phyloP scores from a whole-genome alignment of 148 eudicot genomes.

The Chenopodium album region DNA sequence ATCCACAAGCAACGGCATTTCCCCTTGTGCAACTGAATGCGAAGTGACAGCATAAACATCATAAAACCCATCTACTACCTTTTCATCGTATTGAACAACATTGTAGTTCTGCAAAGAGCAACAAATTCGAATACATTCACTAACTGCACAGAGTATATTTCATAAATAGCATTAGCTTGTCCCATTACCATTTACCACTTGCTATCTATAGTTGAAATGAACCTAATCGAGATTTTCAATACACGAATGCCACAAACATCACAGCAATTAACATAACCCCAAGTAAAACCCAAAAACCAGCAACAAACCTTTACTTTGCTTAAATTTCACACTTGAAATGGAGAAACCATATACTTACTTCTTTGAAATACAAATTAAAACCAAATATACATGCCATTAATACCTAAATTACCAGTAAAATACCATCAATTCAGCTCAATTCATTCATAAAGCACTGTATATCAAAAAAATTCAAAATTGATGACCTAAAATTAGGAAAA shows the following conservation, averaged over 20 bases:
- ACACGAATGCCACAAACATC: background rate
- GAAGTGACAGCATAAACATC: slow-evolving; percentile 68
- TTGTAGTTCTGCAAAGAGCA: slow-evolving; percentile 68
- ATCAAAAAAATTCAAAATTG: background rate
- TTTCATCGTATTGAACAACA: slow-evolving; percentile 83
- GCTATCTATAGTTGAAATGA: background rate
- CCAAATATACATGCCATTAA: background rate
- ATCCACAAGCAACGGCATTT: slow-evolving; percentile 69
- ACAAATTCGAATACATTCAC: slow-evolving; percentile 3
- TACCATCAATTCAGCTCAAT: slow-evolving; percentile 7
- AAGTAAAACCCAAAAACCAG: background rate
- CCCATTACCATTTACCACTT: no score
- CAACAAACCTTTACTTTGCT: background rate
- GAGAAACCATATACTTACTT: background rate
- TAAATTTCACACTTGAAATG: background rate
- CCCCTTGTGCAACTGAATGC: slow-evolving; percentile 51
- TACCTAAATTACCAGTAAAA: background rate
- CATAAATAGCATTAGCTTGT: background rate
- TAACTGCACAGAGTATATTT: slow-evolving; percentile 1
- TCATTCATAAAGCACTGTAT: background rate
- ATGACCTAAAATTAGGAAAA: background rate
- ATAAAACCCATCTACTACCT: slow-evolving; percentile 84
- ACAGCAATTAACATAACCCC: background rate
- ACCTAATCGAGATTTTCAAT: background rate
- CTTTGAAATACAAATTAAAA: background rate